phyloP scores from a whole-genome alignment of 139 green algal genomes.

The Chlorella sp. region DNA sequence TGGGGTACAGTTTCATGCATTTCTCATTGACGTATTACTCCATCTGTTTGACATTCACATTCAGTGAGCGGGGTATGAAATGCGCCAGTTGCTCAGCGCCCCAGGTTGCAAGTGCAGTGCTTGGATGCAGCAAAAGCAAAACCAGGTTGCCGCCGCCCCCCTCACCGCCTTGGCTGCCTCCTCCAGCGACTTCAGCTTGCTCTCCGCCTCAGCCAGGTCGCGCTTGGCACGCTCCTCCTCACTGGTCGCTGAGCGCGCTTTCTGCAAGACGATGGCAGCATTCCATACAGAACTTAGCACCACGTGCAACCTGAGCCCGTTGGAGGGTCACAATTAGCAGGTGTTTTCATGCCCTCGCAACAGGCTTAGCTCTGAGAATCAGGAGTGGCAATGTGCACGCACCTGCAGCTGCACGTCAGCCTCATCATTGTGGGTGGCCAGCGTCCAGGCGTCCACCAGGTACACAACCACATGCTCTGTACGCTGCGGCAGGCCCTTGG shows the following conservation, averaged over 20 bases:
- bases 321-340: no score
- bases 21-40: no score
- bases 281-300: background rate
- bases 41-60: no score
- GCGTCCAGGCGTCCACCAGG: conserved; percentile 3
- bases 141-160: no score
- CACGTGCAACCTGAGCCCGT: no score
- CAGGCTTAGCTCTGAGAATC: no score
- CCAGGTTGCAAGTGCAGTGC: no score
- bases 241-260: background rate
- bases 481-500: background rate
- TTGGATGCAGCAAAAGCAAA: no score
- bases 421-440: background rate
- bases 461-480: background rate
- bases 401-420: conserved; percentile 6
- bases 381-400: background rate
- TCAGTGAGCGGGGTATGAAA: no score
- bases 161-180: conserved; percentile 29
- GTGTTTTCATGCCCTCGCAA: no score
- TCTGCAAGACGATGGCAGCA: conserved; percentile 9
- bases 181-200: conserved; percentile 18
- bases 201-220: conserved; percentile 34
- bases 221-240: background rate
- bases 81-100: no score
- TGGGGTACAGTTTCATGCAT: no score